Base-by-base conservation (phyloP, 2,329 filamentous ascomycete species). In the Neurospora crassa region DNA sequence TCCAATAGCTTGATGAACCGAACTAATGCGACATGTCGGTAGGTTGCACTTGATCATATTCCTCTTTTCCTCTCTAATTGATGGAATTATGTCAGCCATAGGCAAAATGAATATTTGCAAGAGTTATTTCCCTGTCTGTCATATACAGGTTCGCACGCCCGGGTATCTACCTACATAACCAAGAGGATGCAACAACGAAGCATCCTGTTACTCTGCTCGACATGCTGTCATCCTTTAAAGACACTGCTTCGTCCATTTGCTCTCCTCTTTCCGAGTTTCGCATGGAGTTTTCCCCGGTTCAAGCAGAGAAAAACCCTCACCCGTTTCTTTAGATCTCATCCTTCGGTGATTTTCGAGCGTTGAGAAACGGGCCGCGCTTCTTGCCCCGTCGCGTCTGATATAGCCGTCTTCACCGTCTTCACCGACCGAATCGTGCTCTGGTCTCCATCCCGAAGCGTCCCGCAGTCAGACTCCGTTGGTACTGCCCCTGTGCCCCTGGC, bases 401-500 rank as follows among this genome's bases (percentile, higher is more conserved):
- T 63, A 18, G 53, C 53, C 29, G 53, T 63, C 53, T 63, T 63
- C 3, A 63, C 53, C 24, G 53, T 63, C 53, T 63, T 63, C 24
- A 34, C 24, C 7, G 53, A 63, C 29, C 53, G n/a, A 3, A 63
- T 63, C 24, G 53, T 63, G 53, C 53, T 63, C 53, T 63, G 53
- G 16, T 63, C 53, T 37, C 53, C 53, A 63, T 63, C 53, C 3
- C 53, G 53, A 16, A 63, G 53, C 14, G 53, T 63, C 53, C 53
- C 53, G 24, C 24, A 34, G 3, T 63, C 53, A 29, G 53, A 63
- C 53, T 63, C 53, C 7, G 24, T 24, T 47, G 20, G 45, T 63
- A 11, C 16, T 29, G n/a, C n/a, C n/a, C n/a, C n/a, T n/a, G 53
- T 34, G 24, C 29, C 53, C 29, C 37, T 63, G 29, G 77, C 76